phyloP scores from a whole-genome alignment of 306 rosid species.

The Begonia fuchsioides region DNA sequence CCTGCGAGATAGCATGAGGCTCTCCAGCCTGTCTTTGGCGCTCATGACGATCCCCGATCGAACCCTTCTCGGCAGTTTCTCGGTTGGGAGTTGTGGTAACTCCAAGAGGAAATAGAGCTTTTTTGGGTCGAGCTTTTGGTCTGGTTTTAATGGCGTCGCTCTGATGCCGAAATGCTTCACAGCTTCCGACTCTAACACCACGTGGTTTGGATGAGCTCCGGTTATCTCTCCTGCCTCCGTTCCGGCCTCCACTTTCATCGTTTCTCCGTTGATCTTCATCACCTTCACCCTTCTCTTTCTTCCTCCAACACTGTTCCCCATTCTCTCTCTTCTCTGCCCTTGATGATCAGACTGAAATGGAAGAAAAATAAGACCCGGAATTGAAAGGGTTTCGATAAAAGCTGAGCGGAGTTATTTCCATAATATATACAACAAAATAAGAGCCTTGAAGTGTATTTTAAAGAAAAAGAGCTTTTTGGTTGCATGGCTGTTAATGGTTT shows the following conservation, averaged over 20 bases:
- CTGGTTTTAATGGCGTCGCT: constrained; percentile 46
- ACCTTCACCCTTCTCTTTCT: constrained; percentile 53
- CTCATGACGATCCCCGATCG: constrained; percentile 75
- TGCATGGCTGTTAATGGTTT: neutral
- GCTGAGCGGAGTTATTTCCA: neutral
- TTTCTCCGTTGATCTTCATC: constrained; percentile 72
- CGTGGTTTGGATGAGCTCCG: constrained; percentile 50
- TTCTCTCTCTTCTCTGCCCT: neutral
- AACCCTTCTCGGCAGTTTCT: constrained; percentile 42
- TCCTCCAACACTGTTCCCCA: constrained; percentile 71
- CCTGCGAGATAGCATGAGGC: constrained; percentile 49
- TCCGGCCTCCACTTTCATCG: constrained; percentile 53
- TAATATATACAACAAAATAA: too few species aligned
- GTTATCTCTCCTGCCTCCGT: constrained; percentile 37
- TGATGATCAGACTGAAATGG: too few species aligned
- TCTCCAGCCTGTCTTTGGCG: constrained; percentile 79
- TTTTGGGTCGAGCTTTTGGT: constrained; percentile 31
- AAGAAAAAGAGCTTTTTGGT: neutral
- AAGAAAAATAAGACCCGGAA: too few species aligned
- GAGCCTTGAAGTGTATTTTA: too few species aligned
- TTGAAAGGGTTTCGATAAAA: too few species aligned
- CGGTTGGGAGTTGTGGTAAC: constrained; percentile 23
- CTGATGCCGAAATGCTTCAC: constrained; percentile 74
- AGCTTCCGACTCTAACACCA: constrained; percentile 56
- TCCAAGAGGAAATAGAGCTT: constrained; percentile 75